Evolutionary conservation across 2,329 filamentous ascomycete genomes (phyloP), one percentile per base, ranked within the genome.

Genomic region (Penicillium sp.): DNA sequence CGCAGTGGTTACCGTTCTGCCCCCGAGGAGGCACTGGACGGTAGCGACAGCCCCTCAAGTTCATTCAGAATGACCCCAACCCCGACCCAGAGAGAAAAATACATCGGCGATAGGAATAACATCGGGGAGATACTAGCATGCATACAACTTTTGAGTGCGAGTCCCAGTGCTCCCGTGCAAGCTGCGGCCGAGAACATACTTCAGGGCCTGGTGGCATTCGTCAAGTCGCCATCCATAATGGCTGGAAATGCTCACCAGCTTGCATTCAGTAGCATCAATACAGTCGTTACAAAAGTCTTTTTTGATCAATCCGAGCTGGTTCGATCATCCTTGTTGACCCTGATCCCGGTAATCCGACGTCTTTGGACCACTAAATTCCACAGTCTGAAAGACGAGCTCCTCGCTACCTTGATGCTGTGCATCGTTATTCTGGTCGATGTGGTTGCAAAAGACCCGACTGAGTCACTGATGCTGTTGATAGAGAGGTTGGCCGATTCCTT

Each of bases 211-310:
- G 67, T 89, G 21, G 80, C 82, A 37, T 85, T 90, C 57, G 77
- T 96, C 61, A 81, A 81, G 47, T 79, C 84, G 49, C 83, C 82
- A 35, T 78, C 84, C 46, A 85, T 81, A 61, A 57, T 59, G 39
- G 78, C 86, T 43, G 84, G 85, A 46, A 84, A 83, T 63, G 77
- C 87, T 50, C 90, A 92, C 64, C 87, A 89, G 67, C 77, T 88
- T 55, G 88, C 89, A 16, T 91, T 98, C 70, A 86, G 85, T 44
- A 83, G 87, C 44, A 80, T 97, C 67, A 96, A 96, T 74, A 78
- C 80, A 49, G 73, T 96, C 6, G 78, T 96, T 48, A 77, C 82
- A 39, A 83, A 82, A 55, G 84, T 85, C 3, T 82, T 90, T 55
- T 85, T 87, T 47, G 90, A 96, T 67, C 84, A 90, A 59, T 80